Evolutionary conservation across 179 eudicot species (phyloP), one percentile per base, ranked within the genome.

Genomic region (Spergularia azorica): DNA sequence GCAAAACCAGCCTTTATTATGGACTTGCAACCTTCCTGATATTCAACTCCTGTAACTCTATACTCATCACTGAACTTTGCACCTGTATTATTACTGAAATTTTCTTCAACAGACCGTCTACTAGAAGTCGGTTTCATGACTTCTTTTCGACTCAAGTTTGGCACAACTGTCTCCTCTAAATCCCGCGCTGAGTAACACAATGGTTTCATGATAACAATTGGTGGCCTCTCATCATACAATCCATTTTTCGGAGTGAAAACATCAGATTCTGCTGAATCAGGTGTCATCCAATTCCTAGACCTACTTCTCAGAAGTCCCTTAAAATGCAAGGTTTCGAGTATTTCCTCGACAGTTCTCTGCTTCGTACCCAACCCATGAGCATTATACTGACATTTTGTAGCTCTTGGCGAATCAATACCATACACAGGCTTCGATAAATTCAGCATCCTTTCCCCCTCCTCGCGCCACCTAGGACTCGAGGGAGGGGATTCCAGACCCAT

Each of bases 141-240:
- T 43, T 43, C 73, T 46, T 77, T 81, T 17, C 67, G 80, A 14
- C 59, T 63, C 43, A 26, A 71, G 58, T 43, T 83, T 5, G 83
- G 77, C 51, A 13, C 16, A 50, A 50, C 51, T 76, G 74, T 63
- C 39, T 79, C 75, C 66, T 84, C 86, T 12, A 62, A 57, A 41
- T 70, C 73, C 20, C 39, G 52, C 59, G 76, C 79, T 20, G 86
- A 73, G 80, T 67, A 73, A 12, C 72, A 66, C 70, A 75, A 38
- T 56, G 98, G 98, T 70, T 77, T 92, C 78, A 94, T 87, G 71
- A 92, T 59, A 43, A 93, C 98, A 57, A 93, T 91, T 15, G 96
- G 98, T 0, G 92, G 87, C 46, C 79, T 68, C 66, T 86, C 94
- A 77, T 84, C 83, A 69, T 36, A 5, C 21, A 64, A 56, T 46